Conservation (phyloP, 139 green algal species). For the Dunaliella primolecta region DNA sequence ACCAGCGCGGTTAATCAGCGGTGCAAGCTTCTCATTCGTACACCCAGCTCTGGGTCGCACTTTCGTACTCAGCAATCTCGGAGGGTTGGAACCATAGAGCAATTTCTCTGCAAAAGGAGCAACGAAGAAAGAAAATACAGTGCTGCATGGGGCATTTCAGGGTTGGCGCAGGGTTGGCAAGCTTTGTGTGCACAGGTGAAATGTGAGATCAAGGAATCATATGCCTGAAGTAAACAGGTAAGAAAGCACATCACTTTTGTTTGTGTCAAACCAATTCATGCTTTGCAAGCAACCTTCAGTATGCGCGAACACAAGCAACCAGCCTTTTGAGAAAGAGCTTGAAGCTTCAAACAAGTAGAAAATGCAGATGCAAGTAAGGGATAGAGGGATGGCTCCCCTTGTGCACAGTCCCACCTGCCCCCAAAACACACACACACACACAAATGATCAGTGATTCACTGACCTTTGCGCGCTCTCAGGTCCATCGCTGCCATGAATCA, state of each 20-base stretch:
- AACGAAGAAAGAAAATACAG: background rate
- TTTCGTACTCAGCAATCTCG: slow-evolving; percentile 56
- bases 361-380: no score
- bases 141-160: background rate
- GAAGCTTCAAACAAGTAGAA: no score
- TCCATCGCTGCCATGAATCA: no score
- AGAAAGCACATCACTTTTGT: background rate
- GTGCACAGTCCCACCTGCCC: no score
- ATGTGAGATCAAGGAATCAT: background rate
- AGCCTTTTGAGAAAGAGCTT: no score
- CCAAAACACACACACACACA: no score
- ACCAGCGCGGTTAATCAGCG: no score
- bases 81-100: slow-evolving; percentile 68
- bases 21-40: slow-evolving; percentile 77
- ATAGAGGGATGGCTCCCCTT: no score
- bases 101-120: slow-evolving; percentile 65
- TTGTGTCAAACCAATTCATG: background rate
- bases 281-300: background rate
- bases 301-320: no score
- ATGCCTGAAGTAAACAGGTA: background rate
- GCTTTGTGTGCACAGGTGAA: background rate
- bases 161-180: background rate
- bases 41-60: slow-evolving; percentile 42
- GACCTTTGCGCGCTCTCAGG: no score
- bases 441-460: no score